These are phyloP conservation scores for Alternaria ethzedia DNA, from an alignment of 2,329 filamentous ascomycete species.

Conservation along the genomic window DNA sequence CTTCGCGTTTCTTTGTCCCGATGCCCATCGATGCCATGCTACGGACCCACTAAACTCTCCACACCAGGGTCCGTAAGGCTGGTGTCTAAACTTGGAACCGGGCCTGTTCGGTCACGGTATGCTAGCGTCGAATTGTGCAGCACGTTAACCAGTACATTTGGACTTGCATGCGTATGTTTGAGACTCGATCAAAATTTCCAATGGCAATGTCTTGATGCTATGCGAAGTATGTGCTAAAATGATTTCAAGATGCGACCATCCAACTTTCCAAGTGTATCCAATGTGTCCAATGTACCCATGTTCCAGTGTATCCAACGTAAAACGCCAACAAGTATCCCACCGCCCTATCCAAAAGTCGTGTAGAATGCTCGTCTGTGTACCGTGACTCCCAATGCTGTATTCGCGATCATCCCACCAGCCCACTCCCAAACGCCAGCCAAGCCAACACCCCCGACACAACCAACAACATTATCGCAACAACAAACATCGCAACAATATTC, in stretches of 20 bases:
- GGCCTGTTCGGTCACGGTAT: neutral
- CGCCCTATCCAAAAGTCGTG: neutral
- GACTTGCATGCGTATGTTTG: neutral
- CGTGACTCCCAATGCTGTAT: neutral
- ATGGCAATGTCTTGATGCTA: neutral
- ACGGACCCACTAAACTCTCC: constrained; percentile 4
- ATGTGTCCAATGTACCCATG: neutral
- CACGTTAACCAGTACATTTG: neutral
- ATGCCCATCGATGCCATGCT: neutral
- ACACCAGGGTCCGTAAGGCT: constrained; percentile 11
- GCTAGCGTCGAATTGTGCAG: neutral
- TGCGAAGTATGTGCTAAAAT: neutral
- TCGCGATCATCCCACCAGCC: neutral
- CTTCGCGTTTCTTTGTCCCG: constrained; percentile 4
- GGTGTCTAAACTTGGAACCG: constrained; percentile 6
- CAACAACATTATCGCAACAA: constrained; percentile 29
- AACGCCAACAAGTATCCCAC: neutral
- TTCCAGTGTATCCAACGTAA: neutral
- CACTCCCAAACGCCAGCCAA: constrained; percentile 21
- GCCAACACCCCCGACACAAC: constrained; percentile 26
- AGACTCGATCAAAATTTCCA: neutral
- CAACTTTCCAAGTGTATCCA: neutral
- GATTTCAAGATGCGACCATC: neutral
- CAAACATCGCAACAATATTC: constrained; percentile 31
- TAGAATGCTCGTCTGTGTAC: neutral